Evolutionary conservation across 1,284 basidiomycete species (phyloP), one percentile per base, ranked within the genome.

Genomic region (Jaminaea rosea): DNA sequence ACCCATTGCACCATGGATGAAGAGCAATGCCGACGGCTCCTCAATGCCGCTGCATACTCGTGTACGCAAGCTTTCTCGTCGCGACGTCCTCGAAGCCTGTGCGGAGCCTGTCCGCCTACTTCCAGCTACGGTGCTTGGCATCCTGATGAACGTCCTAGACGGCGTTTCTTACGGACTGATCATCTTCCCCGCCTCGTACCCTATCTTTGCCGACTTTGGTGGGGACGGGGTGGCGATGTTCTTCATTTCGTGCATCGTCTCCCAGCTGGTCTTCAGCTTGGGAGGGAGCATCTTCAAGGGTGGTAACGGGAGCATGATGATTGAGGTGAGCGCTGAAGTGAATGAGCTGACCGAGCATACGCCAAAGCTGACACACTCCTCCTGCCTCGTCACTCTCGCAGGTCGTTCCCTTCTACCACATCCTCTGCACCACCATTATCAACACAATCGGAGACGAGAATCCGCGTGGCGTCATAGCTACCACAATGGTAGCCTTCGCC

Each of bases 251-350:
- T 83, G 83, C 48, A 78, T 93, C 52, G 75, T 94, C 29, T 79
- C 88, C 0, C 93, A 98, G 73, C 76, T 96, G 17, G 81, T 86
- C 1, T 97, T 88, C 74, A 86, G 87, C 0, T 56, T 71, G 8
- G 90, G 91, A 1, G 91, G 88, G 1, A 90, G 87, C 60, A 86
- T 86, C 34, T 97, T 97, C 75, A 77, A 76, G 50, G 77, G 72
- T 26, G 76, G 75, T 7, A 97, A 94, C 76, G 91, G 91, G 8
- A 92, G 87, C 50, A 96, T 97, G 91, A 94, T 96, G 90, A 97
- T 97, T 59, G 92, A 97, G 75, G 88, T 91, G 10, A 32, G 46
- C 34, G 2, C n/a, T 41, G n/a, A 8, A n/a, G n/a, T 11, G 37
- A 34, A 13, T 34, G 32, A 13, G 32, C 13, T 34, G 13, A 34